Conservation (phyloP, 2,329 filamentous ascomycete species). For the Venturia nashicola region DNA sequence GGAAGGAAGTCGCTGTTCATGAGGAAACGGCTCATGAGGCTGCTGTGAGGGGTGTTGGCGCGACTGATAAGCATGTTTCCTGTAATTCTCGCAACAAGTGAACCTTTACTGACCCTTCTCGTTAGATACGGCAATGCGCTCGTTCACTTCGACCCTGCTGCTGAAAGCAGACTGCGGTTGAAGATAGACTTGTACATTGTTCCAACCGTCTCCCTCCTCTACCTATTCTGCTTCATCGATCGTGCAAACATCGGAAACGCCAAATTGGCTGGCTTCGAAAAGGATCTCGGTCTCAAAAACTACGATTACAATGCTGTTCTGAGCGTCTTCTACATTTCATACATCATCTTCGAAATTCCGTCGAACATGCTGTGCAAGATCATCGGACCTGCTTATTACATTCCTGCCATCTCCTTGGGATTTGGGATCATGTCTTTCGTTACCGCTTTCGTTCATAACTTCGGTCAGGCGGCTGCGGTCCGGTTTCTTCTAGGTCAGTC, state of each 20-base stretch:
- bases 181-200: constrained; percentile 57
- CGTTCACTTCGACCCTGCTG: constrained; percentile 15
- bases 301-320: constrained; percentile 61
- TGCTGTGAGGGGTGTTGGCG: neutral
- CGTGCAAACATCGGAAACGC: constrained; percentile 68
- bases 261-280: constrained; percentile 50
- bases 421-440: constrained; percentile 51
- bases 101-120: neutral
- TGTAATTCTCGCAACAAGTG: neutral
- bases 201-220: constrained; percentile 53
- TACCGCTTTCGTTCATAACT: constrained; percentile 57
- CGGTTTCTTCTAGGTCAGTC: constrained; percentile 15
- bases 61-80: constrained; percentile 2
- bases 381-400: constrained; percentile 60
- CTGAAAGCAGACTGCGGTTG: constrained; percentile 44
- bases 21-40: constrained; percentile 6
- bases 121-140: constrained; percentile 8
- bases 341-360: constrained; percentile 62
- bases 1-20: neutral
- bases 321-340: constrained; percentile 59
- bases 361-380: constrained; percentile 57
- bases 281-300: constrained; percentile 44
- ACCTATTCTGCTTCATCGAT: constrained; percentile 64
- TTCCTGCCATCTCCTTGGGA: constrained; percentile 45
- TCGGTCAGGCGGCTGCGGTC: neutral